phyloP scores from a whole-genome alignment of 1,284 basidiomycete species.

The Trametes sp. region DNA sequence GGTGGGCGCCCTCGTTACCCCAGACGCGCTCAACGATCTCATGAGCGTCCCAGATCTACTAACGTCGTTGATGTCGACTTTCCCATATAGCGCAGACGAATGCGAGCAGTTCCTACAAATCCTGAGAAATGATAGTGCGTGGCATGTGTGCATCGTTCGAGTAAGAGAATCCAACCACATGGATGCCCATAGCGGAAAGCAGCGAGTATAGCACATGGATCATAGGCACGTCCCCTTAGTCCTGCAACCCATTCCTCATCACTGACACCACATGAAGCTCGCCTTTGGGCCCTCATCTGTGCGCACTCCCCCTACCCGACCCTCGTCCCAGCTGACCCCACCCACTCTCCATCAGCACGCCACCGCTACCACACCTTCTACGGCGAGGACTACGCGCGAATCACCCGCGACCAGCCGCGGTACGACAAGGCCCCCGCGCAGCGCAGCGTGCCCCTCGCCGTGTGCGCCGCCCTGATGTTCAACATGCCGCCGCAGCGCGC shows the following conservation, averaged over 20 bases:
- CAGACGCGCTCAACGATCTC: neutral
- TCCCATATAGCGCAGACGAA: conserved; percentile 34
- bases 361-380: conserved; percentile 37
- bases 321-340: neutral
- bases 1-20: conserved; percentile 24
- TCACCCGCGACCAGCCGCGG: conserved; percentile 34
- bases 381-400: conserved; percentile 39
- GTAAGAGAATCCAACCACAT: neutral
- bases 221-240: conserved; percentile 24
- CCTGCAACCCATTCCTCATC: neutral
- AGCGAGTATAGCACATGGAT: conserved; percentile 32
- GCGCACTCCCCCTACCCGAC: neutral
- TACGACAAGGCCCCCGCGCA: conserved; percentile 13
- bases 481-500: conserved; percentile 23
- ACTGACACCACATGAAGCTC: conserved; percentile 21
- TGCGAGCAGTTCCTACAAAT: conserved; percentile 36
- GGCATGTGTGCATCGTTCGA: neutral
- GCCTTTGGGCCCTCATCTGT: conserved; percentile 33
- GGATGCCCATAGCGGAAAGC: conserved; percentile 12
- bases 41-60: conserved; percentile 31
- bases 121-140: conserved; percentile 30
- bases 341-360: too few species aligned
- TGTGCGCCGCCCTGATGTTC: conserved; percentile 32
- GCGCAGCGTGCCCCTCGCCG: conserved; percentile 9
- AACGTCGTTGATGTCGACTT: conserved; percentile 38